These are phyloP conservation scores for Boechera divaricarpa DNA, from an alignment of 345 rosid species.

Conservation along the genomic window DNA sequence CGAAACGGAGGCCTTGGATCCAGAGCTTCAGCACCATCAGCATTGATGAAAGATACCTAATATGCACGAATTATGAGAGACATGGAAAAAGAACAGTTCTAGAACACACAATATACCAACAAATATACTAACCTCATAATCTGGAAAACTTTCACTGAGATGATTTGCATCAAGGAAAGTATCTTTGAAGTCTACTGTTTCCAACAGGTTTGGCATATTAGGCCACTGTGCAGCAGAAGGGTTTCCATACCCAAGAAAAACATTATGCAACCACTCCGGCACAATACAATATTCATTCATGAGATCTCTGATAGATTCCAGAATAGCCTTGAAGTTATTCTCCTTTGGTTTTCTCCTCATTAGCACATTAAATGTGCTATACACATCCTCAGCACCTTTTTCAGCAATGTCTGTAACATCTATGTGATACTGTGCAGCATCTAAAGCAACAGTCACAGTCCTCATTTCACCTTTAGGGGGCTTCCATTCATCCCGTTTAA, in stretches of 20 bases:
- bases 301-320: constrained; percentile 98
- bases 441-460: constrained; percentile 90
- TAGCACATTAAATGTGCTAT: constrained; percentile 85
- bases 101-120: constrained; percentile 31
- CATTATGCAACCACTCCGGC: constrained; percentile 96
- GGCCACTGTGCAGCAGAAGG: constrained; percentile 99
- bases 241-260: constrained; percentile 96
- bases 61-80: constrained; percentile 35
- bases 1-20: constrained; percentile 86
- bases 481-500: constrained; percentile 97
- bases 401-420: constrained; percentile 93
- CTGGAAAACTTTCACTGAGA: constrained; percentile 75
- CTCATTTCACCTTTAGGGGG: constrained; percentile 98
- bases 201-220: constrained; percentile 93
- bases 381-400: constrained; percentile 91
- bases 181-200: constrained; percentile 92
- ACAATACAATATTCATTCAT: constrained; percentile 99
- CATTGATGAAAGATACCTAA: constrained; percentile 72
- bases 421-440: constrained; percentile 97
- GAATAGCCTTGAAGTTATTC: constrained; percentile 97
- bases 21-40: constrained; percentile 67
- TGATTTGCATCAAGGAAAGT: constrained; percentile 85
- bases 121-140: constrained; percentile 67
- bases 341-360: constrained; percentile 99
- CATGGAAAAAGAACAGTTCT: constrained; percentile 23